phyloP scores from a whole-genome alignment of 1,139 yeast genomes.

The Sugiyamaella sp. region DNA sequence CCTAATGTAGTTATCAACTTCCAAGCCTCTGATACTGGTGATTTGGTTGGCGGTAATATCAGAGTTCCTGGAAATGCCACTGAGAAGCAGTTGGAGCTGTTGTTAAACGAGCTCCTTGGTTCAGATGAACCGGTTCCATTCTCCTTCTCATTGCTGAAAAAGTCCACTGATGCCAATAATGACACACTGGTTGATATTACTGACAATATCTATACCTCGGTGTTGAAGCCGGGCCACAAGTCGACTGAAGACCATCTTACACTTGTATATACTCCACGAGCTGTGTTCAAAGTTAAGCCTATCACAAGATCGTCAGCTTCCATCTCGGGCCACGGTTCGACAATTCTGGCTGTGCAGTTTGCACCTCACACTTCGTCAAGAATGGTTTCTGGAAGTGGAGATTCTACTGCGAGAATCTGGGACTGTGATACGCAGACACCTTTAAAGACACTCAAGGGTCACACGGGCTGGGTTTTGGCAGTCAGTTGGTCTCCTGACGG shows the following conservation, averaged over 20 bases:
- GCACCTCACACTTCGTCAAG: slow-evolving; percentile 87
- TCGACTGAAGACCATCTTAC: slow-evolving; percentile 94
- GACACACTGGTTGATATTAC: slow-evolving; percentile 67
- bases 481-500: slow-evolving; percentile 97
- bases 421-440: slow-evolving; percentile 97
- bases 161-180: slow-evolving; percentile 44
- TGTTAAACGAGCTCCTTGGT: slow-evolving; percentile 59
- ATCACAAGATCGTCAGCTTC: slow-evolving; percentile 91
- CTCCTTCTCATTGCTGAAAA: slow-evolving; percentile 68
- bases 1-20: slow-evolving; percentile 88
- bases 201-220: slow-evolving; percentile 74
- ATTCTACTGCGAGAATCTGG: slow-evolving; percentile 96
- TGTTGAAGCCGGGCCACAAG: slow-evolving; percentile 82
- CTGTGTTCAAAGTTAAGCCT: slow-evolving; percentile 89
- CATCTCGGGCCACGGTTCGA: slow-evolving; percentile 93
- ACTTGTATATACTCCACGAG: slow-evolving; percentile 89
- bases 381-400: slow-evolving; percentile 97
- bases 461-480: slow-evolving; percentile 90
- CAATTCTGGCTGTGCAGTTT: slow-evolving; percentile 88
- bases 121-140: slow-evolving; percentile 78
- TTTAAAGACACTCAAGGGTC: slow-evolving; percentile 76
- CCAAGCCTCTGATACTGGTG: slow-evolving; percentile 96
- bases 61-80: slow-evolving; percentile 91
- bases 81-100: slow-evolving; percentile 84
- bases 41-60: slow-evolving; percentile 76